Base-by-base conservation (phyloP, 371 early-diverging fungal genomes). In the Mucor velutinosus region DNA sequence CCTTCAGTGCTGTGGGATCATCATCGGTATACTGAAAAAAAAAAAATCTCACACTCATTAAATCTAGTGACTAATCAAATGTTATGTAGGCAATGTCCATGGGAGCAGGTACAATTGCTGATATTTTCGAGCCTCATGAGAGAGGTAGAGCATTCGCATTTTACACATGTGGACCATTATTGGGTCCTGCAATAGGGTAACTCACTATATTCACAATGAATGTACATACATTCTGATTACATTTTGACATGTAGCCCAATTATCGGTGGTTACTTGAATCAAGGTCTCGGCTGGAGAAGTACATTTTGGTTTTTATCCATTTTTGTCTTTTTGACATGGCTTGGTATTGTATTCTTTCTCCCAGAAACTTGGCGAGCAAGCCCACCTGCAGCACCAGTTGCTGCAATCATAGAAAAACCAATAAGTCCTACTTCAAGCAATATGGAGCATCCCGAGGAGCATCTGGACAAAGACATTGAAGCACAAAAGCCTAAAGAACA, bases 221-320 rank as follows among this genome's bases (percentile, higher is more conserved):
- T 2, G 32, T 47, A 43, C 27, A 43, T 19, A 25, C 6, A 45
- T 53, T 10, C 43, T 32, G 43, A 29, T 37, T 8, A 4, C 8
- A 11, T 37, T 37, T 37, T 37, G 37, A 21, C 57, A 27, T 19
- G 3, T 68, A 77, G 80, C 14, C 81, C 83, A 3, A 75, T 83
- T 47, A 69, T 83, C 55, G 83, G 83, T 15, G 83, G 83, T 7
- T 78, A 77, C 39, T 60, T 83, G 4, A 83, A 74, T 53, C 61
- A 79, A 73, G 79, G 75, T 3, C 67, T 80, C 12, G 83, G 83
- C 6, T 83, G 83, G 83, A 76, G 76, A 66, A 77, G 79, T 43
- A 78, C 66, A 32, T 75, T 83, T 53, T 73, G 72, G 70, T 79
- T 77, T 35, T 35, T 83, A 32, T 60, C 78, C 0, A 73, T 75